A percentile compares a stretch with the other conserved stretches of the same genome.
Conservation (phyloP, 2,329 filamentous ascomycete species). For the Ascochyta lentis region DNA sequence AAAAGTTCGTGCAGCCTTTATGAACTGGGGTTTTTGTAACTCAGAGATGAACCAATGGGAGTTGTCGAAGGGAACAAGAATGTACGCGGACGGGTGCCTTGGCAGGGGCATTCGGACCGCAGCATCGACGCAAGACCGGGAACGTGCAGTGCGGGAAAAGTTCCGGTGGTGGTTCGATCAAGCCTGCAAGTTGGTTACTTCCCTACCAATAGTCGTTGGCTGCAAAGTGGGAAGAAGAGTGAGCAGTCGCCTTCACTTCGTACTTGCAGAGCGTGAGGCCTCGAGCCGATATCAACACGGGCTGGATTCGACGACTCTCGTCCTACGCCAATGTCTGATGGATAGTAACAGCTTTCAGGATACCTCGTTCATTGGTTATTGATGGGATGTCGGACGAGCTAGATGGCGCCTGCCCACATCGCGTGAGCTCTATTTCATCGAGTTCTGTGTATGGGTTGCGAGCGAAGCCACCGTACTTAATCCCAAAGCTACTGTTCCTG, state of each 20-base stretch:
- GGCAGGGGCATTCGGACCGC: neutral
- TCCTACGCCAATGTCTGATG: constrained; percentile 9
- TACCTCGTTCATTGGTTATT: constrained; percentile 13
- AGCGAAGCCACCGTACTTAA: constrained; percentile 4
- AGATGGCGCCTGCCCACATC: constrained; percentile 11
- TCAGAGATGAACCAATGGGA: neutral
- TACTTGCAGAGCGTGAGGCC: no score
- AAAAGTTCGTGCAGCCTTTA: neutral
- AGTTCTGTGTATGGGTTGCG: constrained; percentile 28
- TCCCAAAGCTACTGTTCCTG: constrained; percentile 18
- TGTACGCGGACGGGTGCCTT: neutral
- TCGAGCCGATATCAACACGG: no score
- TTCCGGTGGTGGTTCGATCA: no score
- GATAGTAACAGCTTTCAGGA: constrained; percentile 23
- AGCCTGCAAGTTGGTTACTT: no score
- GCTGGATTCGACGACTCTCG: no score
- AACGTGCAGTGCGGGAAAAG: neutral
- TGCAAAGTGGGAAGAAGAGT: no score
- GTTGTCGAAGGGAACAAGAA: neutral
- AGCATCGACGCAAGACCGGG: neutral
- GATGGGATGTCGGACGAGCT: constrained; percentile 10
- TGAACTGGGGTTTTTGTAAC: no score
- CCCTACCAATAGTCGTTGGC: no score
- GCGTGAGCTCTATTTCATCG: constrained; percentile 32
- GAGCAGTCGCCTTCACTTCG: no score